A percentile compares a stretch with the other conserved stretches of the same genome.
Evolutionary conservation across 306 rosid species (phyloP).

Genomic region (Luffa aegyptiaca): DNA sequence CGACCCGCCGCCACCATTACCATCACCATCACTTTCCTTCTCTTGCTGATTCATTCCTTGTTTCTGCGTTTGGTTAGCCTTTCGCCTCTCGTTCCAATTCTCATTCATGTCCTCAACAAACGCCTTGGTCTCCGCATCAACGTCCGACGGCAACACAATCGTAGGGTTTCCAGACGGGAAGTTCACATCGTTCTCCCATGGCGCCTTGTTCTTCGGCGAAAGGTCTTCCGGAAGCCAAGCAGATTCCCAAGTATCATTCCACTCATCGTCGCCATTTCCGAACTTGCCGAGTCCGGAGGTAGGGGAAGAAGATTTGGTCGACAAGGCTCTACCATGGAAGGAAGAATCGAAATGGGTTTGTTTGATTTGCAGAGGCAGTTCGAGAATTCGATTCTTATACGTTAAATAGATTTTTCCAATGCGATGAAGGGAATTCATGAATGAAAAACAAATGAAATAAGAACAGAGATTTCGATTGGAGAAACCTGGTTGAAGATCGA

Average conservation of each 20-base stretch:
- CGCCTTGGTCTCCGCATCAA: slow-evolving; percentile 68
- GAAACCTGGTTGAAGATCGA: not conserved
- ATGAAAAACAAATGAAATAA: not conserved
- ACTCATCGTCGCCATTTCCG: slow-evolving; percentile 52
- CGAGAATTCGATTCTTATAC: slow-evolving; percentile 6
- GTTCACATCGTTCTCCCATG: slow-evolving; percentile 78
- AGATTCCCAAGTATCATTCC: slow-evolving; percentile 92
- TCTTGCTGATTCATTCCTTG: slow-evolving; percentile 18
- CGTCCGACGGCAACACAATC: slow-evolving; percentile 24
- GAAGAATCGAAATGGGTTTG: slow-evolving; percentile 8
- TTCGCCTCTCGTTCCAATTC: slow-evolving; percentile 69
- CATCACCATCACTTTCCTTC: slow-evolving; percentile 11
- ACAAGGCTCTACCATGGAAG: slow-evolving; percentile 10
- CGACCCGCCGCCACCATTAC: slow-evolving; percentile 22
- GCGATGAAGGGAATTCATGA: slow-evolving; percentile 42
- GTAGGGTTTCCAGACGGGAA: slow-evolving; percentile 31
- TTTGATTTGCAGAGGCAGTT: not conserved
- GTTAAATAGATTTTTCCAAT: slow-evolving; percentile 10
- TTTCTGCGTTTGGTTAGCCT: slow-evolving; percentile 28
- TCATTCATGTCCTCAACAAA: slow-evolving; percentile 86
- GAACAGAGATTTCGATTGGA: not conserved
- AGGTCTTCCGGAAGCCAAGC: slow-evolving; percentile 92
- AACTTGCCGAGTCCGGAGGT: slow-evolving; percentile 17
- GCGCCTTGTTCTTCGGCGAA: slow-evolving; percentile 40
- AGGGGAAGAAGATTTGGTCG: slow-evolving; percentile 8